Conservation (phyloP, 306 rosid genomes). For the Acmispon strigosus region DNA sequence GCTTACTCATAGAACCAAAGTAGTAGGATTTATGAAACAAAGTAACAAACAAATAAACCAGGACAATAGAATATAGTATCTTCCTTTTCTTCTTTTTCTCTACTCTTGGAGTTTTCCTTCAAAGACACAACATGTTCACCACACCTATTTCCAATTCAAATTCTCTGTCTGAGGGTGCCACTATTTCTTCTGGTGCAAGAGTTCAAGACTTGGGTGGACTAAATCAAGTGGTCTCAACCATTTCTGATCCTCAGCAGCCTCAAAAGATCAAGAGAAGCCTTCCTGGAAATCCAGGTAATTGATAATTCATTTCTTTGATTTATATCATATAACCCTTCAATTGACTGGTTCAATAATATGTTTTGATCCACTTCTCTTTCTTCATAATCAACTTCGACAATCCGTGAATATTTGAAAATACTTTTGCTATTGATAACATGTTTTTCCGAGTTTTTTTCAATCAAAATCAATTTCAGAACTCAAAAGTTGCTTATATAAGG, state of each 20-base stretch:
- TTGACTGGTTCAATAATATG: too few relatives aligned
- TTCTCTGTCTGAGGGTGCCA: constrained; percentile 64
- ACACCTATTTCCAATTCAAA: constrained; percentile 64
- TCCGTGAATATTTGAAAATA: too few relatives aligned
- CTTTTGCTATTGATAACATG: too few relatives aligned
- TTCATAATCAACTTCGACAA: too few relatives aligned
- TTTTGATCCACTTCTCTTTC: too few relatives aligned
- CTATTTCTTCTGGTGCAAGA: constrained; percentile 54
- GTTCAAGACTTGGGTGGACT: constrained; percentile 46
- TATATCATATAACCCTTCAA: too few relatives aligned
- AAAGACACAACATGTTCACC: constrained; percentile 44
- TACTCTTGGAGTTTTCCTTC: constrained; percentile 52
- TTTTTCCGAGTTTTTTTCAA: too few relatives aligned
- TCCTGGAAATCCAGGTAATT: constrained; percentile 82
- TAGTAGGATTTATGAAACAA: constrained; percentile 22
- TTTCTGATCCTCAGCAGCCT: constrained; percentile 29
- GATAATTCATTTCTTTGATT: not conserved
- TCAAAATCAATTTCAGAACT: too few relatives aligned
- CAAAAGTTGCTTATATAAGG: too few relatives aligned
- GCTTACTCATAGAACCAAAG: not conserved
- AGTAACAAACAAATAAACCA: constrained; percentile 14
- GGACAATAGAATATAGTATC: constrained; percentile 23
- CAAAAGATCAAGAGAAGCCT: constrained; percentile 64
- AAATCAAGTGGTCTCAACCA: constrained; percentile 20
- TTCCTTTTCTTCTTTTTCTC: constrained; percentile 11